Conservation (phyloP, 305 asterid genomes). For the Rubia peregrina region DNA sequence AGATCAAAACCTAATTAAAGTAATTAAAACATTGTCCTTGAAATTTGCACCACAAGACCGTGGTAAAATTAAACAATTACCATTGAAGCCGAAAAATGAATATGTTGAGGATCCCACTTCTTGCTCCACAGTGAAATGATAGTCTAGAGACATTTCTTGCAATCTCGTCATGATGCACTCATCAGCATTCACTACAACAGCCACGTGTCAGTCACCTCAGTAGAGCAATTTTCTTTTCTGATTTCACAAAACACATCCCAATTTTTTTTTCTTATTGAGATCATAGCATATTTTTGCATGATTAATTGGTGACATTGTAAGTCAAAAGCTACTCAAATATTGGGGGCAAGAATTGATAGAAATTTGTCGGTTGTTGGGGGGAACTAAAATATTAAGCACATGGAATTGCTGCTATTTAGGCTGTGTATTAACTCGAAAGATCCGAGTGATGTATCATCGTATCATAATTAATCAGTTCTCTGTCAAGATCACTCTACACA, state of each 20-base stretch:
- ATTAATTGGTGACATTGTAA: not conserved
- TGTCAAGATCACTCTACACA: too few relatives aligned
- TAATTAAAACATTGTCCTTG: not conserved
- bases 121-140: conserved; percentile 87
- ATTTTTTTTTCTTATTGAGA: too few relatives aligned
- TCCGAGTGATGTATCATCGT: not conserved
- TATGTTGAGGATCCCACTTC: conserved; percentile 90
- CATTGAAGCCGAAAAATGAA: conserved; percentile 86
- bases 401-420: not conserved
- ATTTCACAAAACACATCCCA: too few relatives aligned
- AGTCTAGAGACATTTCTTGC: conserved; percentile 95
- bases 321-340: conserved; percentile 1
- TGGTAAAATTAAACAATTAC: conserved; percentile 24
- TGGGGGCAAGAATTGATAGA: not conserved
- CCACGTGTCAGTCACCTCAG: not conserved
- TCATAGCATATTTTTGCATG: not conserved
- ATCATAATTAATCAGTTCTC: too few relatives aligned
- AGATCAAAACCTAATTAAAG: not conserved
- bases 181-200: conserved; percentile 59
- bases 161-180: conserved; percentile 94
- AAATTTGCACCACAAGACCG: not conserved
- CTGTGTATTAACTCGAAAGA: not conserved
- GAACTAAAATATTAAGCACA: not conserved
- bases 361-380: conserved; percentile 1
- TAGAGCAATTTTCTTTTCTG: not conserved